A percentile compares a stretch with the other conserved stretches of the same genome.
Evolutionary conservation across 2,329 filamentous ascomycete genomes (phyloP).

Genomic region (Trichoderma brevicompactum): DNA sequence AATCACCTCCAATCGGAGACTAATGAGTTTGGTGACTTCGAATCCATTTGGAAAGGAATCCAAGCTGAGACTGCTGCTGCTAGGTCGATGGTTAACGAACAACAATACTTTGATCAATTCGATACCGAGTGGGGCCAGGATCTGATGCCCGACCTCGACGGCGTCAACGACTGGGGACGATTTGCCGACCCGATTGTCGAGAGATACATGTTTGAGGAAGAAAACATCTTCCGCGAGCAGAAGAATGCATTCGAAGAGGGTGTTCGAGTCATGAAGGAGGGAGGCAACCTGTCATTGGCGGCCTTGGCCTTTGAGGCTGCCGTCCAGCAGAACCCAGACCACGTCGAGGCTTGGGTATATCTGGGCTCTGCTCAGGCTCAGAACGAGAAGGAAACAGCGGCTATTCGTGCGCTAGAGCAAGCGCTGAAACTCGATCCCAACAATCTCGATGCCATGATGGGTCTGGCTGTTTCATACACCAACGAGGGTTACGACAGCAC

Average conservation of each 20-base stretch:
- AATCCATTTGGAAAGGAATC: conserved; percentile 84
- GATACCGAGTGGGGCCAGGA: conserved; percentile 78
- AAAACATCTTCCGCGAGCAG: conserved; percentile 84
- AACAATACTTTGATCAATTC: conserved; percentile 67
- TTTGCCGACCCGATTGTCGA: conserved; percentile 79
- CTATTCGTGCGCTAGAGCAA: conserved; percentile 90
- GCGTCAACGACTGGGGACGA: conserved; percentile 64
- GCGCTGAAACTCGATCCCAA: conserved; percentile 85
- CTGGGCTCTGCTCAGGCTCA: conserved; percentile 92
- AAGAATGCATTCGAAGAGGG: conserved; percentile 91
- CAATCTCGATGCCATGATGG: conserved; percentile 91
- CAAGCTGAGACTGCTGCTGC: conserved; percentile 73
- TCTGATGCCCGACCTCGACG: conserved; percentile 61
- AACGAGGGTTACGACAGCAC: conserved; percentile 99
- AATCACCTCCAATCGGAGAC: conserved; percentile 68
- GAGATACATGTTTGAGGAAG: conserved; percentile 91
- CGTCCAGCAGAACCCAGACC: conserved; percentile 83
- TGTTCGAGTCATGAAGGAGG: conserved; percentile 87
- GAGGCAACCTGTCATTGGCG: conserved; percentile 91
- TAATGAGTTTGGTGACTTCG: conserved; percentile 82
- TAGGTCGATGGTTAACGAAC: conserved; percentile 72
- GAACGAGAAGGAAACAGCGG: conserved; percentile 97
- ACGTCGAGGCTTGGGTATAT: conserved; percentile 92
- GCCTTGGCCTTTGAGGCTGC: conserved; percentile 95
- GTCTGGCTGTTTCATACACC: conserved; percentile 92